Base-by-base conservation (phyloP, 306 rosid species). In the Malus sylvestris region DNA sequence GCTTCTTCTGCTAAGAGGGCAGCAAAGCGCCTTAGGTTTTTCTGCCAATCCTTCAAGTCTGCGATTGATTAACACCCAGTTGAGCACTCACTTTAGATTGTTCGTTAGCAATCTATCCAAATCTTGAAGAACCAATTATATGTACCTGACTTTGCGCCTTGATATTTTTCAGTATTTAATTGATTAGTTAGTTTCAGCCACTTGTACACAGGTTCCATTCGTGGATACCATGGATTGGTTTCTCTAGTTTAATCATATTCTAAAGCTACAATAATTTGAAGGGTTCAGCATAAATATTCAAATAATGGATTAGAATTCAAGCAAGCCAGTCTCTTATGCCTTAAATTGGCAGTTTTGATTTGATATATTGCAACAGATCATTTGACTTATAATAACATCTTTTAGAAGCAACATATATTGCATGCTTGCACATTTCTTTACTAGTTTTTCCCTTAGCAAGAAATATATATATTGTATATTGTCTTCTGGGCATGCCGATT, bases 341-440 rank as follows among this genome's bases (percentile, higher is more conserved):
- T 80, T 25, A 20, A 75, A 20, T 16, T 40, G 63, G 35, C 70
- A 60, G 75, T 67, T 55, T 55, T 19, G 67, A 25, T 61, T 8
- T 30, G 23, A 35, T 58, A 44, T 65, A 25, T 58, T 46, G 69
- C 85, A 87, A 72, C 90, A 29, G 42, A 87, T 82, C 46, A 84
- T 87, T 49, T 87, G 90, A 89, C 91, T 86, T 53, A 25, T 38
- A n/a, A 14, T 0, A 42, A 77, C 76, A 81, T 80, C 79, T 67
- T 67, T 78, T 72, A 64, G 27, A 77, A 60, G 81, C 67, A 61
- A 10, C 68, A 63, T 63, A 63, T 30, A 15, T 49, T 15, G 11
- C 45, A 40, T 9, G 20, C 55, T 1, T 5, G 6, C 6, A 49
- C 14, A 14, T 25, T 59, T 59, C 64, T 59, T 53, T 59, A 23